These are phyloP conservation scores for Diaporthe australafricana DNA, from an alignment of 2,329 filamentous ascomycete species.

Conservation along the genomic window DNA sequence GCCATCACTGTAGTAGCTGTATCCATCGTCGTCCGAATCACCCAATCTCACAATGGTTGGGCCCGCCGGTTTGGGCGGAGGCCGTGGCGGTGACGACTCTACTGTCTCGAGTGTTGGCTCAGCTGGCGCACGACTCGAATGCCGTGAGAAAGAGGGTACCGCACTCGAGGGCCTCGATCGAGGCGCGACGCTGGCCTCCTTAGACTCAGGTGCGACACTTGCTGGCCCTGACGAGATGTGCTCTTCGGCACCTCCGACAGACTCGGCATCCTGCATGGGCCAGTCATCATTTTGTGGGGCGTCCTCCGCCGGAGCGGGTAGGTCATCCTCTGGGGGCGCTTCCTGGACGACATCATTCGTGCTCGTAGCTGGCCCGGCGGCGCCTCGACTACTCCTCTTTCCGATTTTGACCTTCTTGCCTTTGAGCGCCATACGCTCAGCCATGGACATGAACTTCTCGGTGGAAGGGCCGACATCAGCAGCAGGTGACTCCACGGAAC, in stretches of 20 bases:
- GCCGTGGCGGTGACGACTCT: conserved; percentile 31
- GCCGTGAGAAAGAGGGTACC: background rate
- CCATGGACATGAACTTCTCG: conserved; percentile 63
- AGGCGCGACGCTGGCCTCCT: conserved; percentile 25
- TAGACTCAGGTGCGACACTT: conserved; percentile 30
- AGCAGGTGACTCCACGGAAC: conserved; percentile 2
- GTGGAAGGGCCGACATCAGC: conserved; percentile 30
- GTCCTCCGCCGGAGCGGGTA: background rate
- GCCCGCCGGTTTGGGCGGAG: conserved; percentile 38
- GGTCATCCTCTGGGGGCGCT: background rate
- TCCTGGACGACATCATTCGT: background rate
- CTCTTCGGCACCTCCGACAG: conserved; percentile 40
- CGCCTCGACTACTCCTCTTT: conserved; percentile 42
- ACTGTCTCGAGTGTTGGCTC: background rate
- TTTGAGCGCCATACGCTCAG: conserved; percentile 65
- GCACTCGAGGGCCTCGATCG: conserved; percentile 24
- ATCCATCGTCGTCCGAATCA: conserved; percentile 41
- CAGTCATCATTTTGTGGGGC: background rate
- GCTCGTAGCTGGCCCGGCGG: background rate
- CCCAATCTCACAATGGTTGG: conserved; percentile 50
- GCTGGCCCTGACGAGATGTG: conserved; percentile 38
- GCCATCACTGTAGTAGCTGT: conserved; percentile 31
- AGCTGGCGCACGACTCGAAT: conserved; percentile 6
- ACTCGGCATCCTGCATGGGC: background rate
- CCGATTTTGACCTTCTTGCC: conserved; percentile 67